Percentiles rank a stretch among this genome's conserved stretches.
These are phyloP conservation scores for Boletales sp. DNA, from an alignment of 768 basidiomycete genomes.

Conservation along the genomic window DNA sequence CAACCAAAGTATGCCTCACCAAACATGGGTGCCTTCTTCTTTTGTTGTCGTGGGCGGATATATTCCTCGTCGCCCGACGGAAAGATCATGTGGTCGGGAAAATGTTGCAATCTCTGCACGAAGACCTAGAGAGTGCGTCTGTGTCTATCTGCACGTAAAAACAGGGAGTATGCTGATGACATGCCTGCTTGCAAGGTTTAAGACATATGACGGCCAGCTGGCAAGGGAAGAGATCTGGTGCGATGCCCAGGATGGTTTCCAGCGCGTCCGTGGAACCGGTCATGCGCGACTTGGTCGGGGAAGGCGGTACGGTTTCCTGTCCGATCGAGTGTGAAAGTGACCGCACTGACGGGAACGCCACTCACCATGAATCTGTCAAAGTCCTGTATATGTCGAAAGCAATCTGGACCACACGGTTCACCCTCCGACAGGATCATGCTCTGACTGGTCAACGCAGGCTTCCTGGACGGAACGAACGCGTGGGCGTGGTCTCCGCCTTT, in stretches of 20 bases:
- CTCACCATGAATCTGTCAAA: constrained; percentile 22
- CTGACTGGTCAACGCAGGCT: constrained; percentile 18
- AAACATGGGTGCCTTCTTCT: constrained; percentile 10
- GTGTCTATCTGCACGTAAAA: neutral
- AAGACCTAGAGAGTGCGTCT: constrained; percentile 8
- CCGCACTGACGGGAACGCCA: rapidly evolving
- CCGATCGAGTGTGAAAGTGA: neutral
- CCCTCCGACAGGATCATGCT: constrained; percentile 27
- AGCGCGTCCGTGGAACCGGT: constrained; percentile 21
- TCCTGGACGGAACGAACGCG: constrained; percentile 17
- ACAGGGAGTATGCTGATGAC: neutral
- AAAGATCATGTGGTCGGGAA: constrained; percentile 16
- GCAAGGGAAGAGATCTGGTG: constrained; percentile 48
- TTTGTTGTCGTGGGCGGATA: neutral
- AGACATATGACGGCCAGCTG: constrained; percentile 46
- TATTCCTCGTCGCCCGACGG: constrained; percentile 8
- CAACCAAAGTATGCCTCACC: constrained; percentile 6
- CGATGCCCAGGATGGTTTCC: constrained; percentile 36
- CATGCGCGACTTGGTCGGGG: constrained; percentile 3
- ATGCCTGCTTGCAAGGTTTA: constrained; percentile 47
- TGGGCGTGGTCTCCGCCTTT: constrained; percentile 2
- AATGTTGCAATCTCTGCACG: constrained; percentile 17
- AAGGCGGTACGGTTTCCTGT: constrained; percentile 24
- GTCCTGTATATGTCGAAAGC: constrained; percentile 27
- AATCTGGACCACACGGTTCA: constrained; percentile 30